These are phyloP conservation scores for Phylloporus sp. DNA, from an alignment of 768 basidiomycete genomes.

Conservation along the genomic window DNA sequence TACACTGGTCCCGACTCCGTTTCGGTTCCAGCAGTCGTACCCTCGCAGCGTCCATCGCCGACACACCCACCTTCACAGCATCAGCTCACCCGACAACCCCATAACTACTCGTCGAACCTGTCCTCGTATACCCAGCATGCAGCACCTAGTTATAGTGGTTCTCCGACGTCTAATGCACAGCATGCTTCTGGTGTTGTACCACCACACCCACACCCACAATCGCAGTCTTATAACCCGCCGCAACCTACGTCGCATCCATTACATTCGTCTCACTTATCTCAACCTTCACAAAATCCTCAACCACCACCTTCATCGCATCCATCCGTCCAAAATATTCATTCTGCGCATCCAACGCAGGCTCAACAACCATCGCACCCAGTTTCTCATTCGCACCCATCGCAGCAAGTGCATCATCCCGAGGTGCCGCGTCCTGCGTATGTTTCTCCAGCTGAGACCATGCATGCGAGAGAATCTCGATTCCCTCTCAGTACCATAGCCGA, in stretches of 20 bases:
- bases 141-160: slow-evolving; percentile 10
- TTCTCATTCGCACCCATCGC: slow-evolving; percentile 25
- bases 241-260: slow-evolving; percentile 11
- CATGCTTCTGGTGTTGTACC: slow-evolving; percentile 8
- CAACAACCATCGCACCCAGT: slow-evolving; percentile 28
- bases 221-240: slow-evolving; percentile 25
- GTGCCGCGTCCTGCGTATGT: slow-evolving; percentile 21
- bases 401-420: slow-evolving; percentile 25
- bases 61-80: slow-evolving; percentile 14
- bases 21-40: slow-evolving; percentile 10
- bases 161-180: slow-evolving; percentile 17
- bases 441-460: slow-evolving; percentile 29
- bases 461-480: slow-evolving; percentile 23
- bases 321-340: slow-evolving; percentile 13
- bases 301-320: slow-evolving; percentile 14
- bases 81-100: slow-evolving; percentile 17
- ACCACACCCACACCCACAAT: slow-evolving; percentile 22
- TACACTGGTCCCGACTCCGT: slow-evolving; percentile 17
- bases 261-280: slow-evolving; percentile 12
- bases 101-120: slow-evolving; percentile 14
- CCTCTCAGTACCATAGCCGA: slow-evolving; percentile 5
- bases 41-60: slow-evolving; percentile 17
- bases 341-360: slow-evolving; percentile 13
- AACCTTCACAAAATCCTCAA: slow-evolving; percentile 13
- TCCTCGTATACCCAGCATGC: slow-evolving; percentile 17